phyloP scores from a whole-genome alignment of 2,329 filamentous ascomycete species.

The Aspergillus sp. region DNA sequence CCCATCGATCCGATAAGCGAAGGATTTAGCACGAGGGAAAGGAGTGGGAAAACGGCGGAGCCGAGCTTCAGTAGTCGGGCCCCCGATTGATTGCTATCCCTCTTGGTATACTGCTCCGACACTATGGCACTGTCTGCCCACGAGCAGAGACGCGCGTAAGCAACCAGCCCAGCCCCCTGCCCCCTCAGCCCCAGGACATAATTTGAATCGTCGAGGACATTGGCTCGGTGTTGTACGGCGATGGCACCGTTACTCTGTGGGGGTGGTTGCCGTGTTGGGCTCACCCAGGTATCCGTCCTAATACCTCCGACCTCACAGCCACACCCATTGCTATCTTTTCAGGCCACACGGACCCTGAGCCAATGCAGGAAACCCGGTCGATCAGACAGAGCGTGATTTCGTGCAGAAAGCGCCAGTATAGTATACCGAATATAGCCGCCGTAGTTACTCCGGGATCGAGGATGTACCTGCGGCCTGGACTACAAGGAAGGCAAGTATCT shows the following conservation, averaged over 20 bases:
- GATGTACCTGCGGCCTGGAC: neutral
- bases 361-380: slow-evolving; percentile 17
- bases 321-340: neutral
- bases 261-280: too few relatives aligned
- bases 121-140: slow-evolving; percentile 3
- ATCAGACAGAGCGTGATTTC: neutral
- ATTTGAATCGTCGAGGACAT: neutral
- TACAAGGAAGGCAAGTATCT: neutral
- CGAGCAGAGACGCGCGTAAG: neutral
- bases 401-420: neutral
- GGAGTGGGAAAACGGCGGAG: neutral
- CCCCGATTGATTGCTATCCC: neutral
- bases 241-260: neutral
- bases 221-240: slow-evolving; percentile 2
- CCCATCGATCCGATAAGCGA: slow-evolving; percentile 18
- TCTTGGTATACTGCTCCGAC: slow-evolving; percentile 5
- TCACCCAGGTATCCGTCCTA: too few relatives aligned
- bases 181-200: neutral
- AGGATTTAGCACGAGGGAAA: neutral
- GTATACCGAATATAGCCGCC: slow-evolving; percentile 4
- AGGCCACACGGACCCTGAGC: slow-evolving; percentile 16
- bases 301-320: too few relatives aligned
- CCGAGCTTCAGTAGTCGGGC: neutral
- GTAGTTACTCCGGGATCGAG: neutral
- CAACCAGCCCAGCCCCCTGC: neutral